Percentiles rank a stretch among this genome's conserved stretches.
Conservation (phyloP, 371 early-diverging fungal species). For the Syncephalis plumigaleata region DNA sequence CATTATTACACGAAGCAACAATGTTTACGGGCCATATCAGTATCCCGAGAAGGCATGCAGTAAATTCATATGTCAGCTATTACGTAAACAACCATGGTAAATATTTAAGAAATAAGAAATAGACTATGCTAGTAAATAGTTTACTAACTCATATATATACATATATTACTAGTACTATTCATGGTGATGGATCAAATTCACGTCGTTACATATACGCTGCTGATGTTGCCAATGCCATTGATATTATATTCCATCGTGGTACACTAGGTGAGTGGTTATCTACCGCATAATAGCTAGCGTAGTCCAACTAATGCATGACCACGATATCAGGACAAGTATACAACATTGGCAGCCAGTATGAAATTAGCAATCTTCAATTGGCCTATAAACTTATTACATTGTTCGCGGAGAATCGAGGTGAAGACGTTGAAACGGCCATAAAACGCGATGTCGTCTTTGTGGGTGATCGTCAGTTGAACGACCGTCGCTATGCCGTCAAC, state of each 20-base stretch:
- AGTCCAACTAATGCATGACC: not conserved
- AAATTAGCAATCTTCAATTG: conserved; percentile 54
- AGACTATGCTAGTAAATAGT: not conserved
- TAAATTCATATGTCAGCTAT: conserved; percentile 64
- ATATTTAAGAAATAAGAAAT: not conserved
- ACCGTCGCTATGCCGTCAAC: conserved; percentile 63
- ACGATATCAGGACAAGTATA: conserved; percentile 35
- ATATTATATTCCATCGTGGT: conserved; percentile 46
- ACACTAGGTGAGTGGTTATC: conserved; percentile 20
- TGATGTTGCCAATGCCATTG: conserved; percentile 61
- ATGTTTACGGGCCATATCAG: conserved; percentile 73
- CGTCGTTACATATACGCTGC: conserved; percentile 63
- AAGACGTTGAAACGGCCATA: not conserved
- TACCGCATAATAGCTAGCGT: not conserved
- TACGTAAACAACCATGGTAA: conserved; percentile 36
- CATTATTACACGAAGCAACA: conserved; percentile 71
- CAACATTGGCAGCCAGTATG: conserved; percentile 65
- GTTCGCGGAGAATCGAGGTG: conserved; percentile 19
- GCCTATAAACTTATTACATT: conserved; percentile 36
- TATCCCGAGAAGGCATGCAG: conserved; percentile 82
- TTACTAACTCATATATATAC: not conserved
- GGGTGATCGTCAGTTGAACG: conserved; percentile 67
- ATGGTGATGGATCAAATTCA: conserved; percentile 64
- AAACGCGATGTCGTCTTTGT: conserved; percentile 40
- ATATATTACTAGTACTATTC: conserved; percentile 33